Base-by-base conservation (phyloP, 2,329 filamentous ascomycete genomes). In the Alternaria arborescens region DNA sequence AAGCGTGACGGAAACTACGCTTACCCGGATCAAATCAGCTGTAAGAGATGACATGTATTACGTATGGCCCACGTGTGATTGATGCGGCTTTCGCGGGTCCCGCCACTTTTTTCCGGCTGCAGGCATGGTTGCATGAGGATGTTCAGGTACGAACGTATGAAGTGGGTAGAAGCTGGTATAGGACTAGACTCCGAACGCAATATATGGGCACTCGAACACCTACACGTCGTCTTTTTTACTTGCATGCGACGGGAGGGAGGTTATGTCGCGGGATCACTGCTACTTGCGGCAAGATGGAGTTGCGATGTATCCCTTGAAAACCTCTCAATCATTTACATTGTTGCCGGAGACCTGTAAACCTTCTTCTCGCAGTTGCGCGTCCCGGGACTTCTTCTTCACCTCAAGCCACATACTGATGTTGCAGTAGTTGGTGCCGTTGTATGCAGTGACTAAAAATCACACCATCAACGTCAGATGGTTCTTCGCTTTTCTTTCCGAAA, bases 401-500 rank as follows among this genome's bases (percentile, higher is more conserved):
- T n/a, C 30, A 22, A 22, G 18, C 10, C 30, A 2, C 16, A 16
- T n/a, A 7, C 0, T 10, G 8, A 16, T 24, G 30, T 14, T 38
- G 32, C 18, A 11, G 14, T 24, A 0, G 20, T 14, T 38, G 16
- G 8, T 36, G 12, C 32, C 32, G 6, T 30, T 5, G 30, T 51
- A 7, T 26, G 3, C 8, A 5, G 22, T 40, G 48, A 52, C 48
- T 28, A 52, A 52, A 52, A 26, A 34, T 52, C 48, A 52, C 22
- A n/a, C 48, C 48, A 52, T 52, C 22, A 40, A 36, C 34, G n/a
- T 40, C 48, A 32, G 34, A 40, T 40, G 30, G 8, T 48, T 16
- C 18, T 10, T 24, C 30, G 46, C 30, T 18, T 24, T 24, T 26
- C 10, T 4, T 18, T 24, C 22, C 48, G 30, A 18, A 51, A 38